A percentile compares a stretch with the other conserved stretches of the same genome.
These are phyloP conservation scores for Cladosporium phlei DNA, from an alignment of 2,329 filamentous ascomycete species.

Conservation along the genomic window DNA sequence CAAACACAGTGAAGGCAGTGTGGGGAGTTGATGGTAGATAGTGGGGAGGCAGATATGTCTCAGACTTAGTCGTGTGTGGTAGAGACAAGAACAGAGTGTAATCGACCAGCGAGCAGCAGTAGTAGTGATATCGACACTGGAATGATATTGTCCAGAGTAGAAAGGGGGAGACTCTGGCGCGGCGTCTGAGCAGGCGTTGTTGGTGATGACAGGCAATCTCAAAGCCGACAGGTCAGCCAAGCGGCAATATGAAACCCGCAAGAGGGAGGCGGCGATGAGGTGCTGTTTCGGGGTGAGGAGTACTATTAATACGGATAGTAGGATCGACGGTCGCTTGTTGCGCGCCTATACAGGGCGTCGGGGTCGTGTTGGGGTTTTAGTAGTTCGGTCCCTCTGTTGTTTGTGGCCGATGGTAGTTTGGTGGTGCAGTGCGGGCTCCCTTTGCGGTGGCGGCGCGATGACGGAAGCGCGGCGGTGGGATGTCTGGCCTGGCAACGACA, in stretches of 20 bases:
- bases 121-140: not conserved
- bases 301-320: not conserved
- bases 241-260: conserved; percentile 7
- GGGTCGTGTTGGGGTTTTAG: not conserved
- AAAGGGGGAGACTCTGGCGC: conserved; percentile 2
- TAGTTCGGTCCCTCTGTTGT: not conserved
- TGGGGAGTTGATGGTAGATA: not conserved
- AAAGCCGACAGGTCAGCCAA: conserved; percentile 8
- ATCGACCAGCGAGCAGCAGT: not conserved
- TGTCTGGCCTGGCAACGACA: conserved; percentile 6
- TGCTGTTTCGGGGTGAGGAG: conserved; percentile 7
- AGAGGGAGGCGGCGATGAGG: not conserved
- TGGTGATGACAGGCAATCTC: conserved; percentile 5
- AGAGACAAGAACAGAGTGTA: conserved; percentile 2
- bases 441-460: conserved; percentile 1
- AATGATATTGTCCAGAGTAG: too few species aligned
- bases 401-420: not conserved
- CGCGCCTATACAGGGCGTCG: not conserved
- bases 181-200: conserved; percentile 11
- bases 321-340: conserved; percentile 10
- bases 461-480: conserved; percentile 5
- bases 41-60: conserved; percentile 6
- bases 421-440: not conserved
- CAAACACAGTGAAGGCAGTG: not conserved
- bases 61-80: conserved; percentile 1